phyloP scores from a whole-genome alignment of 441 rosid species.

The Populus hybrid region DNA sequence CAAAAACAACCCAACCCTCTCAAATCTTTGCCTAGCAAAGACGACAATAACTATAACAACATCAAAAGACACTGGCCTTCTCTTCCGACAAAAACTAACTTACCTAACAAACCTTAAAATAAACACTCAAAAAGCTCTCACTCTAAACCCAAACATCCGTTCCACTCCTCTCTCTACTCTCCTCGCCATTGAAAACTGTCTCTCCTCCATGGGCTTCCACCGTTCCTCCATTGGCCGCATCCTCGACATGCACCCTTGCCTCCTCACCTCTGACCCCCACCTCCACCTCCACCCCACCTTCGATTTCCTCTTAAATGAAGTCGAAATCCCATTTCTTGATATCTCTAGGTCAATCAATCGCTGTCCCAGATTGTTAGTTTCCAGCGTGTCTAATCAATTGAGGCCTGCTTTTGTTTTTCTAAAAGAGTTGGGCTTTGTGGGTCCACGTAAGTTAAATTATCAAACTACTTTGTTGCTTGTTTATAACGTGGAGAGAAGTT shows the following conservation, averaged over 20 bases:
- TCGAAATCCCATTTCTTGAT: slow-evolving; percentile 37
- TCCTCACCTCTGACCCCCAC: slow-evolving; percentile 58
- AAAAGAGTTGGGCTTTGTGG: slow-evolving; percentile 54
- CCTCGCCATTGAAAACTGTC: slow-evolving; percentile 49
- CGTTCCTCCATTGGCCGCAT: slow-evolving; percentile 62
- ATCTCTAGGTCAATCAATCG: slow-evolving; percentile 56
- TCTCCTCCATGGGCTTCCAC: slow-evolving; percentile 61
- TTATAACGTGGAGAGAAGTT: slow-evolving; percentile 54
- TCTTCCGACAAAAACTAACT: slow-evolving; percentile 64
- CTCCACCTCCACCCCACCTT: slow-evolving; percentile 48
- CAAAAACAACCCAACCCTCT: neutral
- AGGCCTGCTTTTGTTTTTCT: slow-evolving; percentile 58
- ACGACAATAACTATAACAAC: slow-evolving; percentile 15
- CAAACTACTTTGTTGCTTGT: slow-evolving; percentile 62
- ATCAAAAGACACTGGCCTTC: slow-evolving; percentile 50
- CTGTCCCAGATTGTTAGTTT: slow-evolving; percentile 64
- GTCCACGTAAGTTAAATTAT: slow-evolving; percentile 34
- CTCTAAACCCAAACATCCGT: slow-evolving; percentile 61
- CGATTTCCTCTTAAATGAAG: slow-evolving; percentile 63
- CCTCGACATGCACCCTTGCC: slow-evolving; percentile 67
- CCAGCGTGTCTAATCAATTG: slow-evolving; percentile 42
- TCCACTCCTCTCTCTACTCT: slow-evolving; percentile 62
- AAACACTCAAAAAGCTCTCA: slow-evolving; percentile 60
- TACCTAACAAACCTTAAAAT: slow-evolving; percentile 65
- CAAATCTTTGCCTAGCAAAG: neutral